Percentiles rank a stretch among this genome's conserved stretches.
Conservation (phyloP, 805 yeast genomes). For the Sugiyamaella floridensis region DNA sequence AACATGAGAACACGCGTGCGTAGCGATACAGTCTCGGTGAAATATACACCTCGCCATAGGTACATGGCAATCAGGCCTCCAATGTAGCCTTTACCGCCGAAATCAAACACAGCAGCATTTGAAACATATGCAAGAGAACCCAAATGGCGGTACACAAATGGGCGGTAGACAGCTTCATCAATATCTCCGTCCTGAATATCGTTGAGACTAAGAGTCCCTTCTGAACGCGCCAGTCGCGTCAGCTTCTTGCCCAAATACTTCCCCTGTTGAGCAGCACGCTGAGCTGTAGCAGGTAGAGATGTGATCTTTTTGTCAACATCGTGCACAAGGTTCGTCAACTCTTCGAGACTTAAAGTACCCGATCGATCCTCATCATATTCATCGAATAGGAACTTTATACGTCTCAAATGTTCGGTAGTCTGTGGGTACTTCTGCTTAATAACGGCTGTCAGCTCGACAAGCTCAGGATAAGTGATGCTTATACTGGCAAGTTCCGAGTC, state of each 20-base stretch:
- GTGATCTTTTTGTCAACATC: slow-evolving; percentile 58
- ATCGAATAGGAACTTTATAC: slow-evolving; percentile 45
- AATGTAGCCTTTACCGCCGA: slow-evolving; percentile 51
- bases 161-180: slow-evolving; percentile 48
- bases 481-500: slow-evolving; percentile 48
- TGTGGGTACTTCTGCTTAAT: slow-evolving; percentile 50
- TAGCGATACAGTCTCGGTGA: slow-evolving; percentile 58
- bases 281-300: slow-evolving; percentile 68
- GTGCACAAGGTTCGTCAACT: slow-evolving; percentile 43
- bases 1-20: slow-evolving; percentile 56
- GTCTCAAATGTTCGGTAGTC: slow-evolving; percentile 48
- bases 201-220: slow-evolving; percentile 38
- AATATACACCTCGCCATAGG: slow-evolving; percentile 65
- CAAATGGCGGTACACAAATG: slow-evolving; percentile 56
- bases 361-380: slow-evolving; percentile 42
- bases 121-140: slow-evolving; percentile 67
- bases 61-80: slow-evolving; percentile 69
- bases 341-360: slow-evolving; percentile 48
- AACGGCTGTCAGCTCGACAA: slow-evolving; percentile 41
- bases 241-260: slow-evolving; percentile 56
- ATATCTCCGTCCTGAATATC: slow-evolving; percentile 48
- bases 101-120: slow-evolving; percentile 63
- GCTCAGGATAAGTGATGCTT: slow-evolving; percentile 42
- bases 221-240: slow-evolving; percentile 43
- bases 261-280: slow-evolving; percentile 68